A percentile compares a stretch with the other conserved stretches of the same genome.
Evolutionary conservation across 2,329 filamentous ascomycete genomes (phyloP).

Genomic region (Fusarium sp.): DNA sequence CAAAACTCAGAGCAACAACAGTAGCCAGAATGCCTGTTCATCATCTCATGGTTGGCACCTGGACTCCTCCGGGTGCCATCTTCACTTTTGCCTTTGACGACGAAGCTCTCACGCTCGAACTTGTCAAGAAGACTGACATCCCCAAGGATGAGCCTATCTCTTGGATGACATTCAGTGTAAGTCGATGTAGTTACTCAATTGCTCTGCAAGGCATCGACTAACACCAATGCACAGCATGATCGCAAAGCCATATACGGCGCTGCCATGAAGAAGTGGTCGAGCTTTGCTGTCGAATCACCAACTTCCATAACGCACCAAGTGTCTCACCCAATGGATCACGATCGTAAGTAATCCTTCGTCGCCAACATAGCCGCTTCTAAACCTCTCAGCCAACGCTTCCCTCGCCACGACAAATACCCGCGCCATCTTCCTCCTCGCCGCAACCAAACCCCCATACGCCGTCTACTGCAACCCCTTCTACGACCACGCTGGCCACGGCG

Average conservation of each 20-base stretch:
- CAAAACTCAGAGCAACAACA: conserved; percentile 32
- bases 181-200: conserved; percentile 47
- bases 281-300: conserved; percentile 81
- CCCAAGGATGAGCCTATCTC: conserved; percentile 88
- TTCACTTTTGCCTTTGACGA: conserved; percentile 92
- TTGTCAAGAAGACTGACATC: conserved; percentile 85
- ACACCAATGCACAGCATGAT: conserved; percentile 69
- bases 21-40: conserved; percentile 76
- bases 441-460: conserved; percentile 80
- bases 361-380: conserved; percentile 11
- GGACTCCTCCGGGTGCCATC: conserved; percentile 90
- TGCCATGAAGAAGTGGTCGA: conserved; percentile 94
- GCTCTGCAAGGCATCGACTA: neutral
- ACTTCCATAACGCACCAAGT: conserved; percentile 80
- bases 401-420: conserved; percentile 82
- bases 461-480: conserved; percentile 95
- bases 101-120: conserved; percentile 77
- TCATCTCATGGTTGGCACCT: conserved; percentile 92
- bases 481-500: conserved; percentile 83
- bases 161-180: conserved; percentile 91
- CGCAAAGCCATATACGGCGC: conserved; percentile 90
- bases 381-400: conserved; percentile 71
- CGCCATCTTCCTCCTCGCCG: conserved; percentile 89
- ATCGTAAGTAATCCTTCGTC: conserved; percentile 68
- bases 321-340: conserved; percentile 80